Percentiles rank a stretch among this genome's conserved stretches.
These are phyloP conservation scores for Apiospora saccharicola DNA, from an alignment of 2,329 filamentous ascomycete species.

Conservation along the genomic window DNA sequence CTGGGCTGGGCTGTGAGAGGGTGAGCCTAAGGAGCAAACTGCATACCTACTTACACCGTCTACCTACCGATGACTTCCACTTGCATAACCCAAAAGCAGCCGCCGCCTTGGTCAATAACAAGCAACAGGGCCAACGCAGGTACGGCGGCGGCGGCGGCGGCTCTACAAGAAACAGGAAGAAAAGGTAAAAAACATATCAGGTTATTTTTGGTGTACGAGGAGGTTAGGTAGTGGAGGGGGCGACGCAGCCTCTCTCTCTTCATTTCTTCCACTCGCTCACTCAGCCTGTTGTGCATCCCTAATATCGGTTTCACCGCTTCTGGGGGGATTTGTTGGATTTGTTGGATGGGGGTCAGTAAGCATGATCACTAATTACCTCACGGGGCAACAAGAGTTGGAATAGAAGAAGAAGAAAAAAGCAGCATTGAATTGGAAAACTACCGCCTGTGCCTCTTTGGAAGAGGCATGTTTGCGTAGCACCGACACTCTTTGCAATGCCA, in stretches of 20 bases:
- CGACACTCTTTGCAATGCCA: background rate
- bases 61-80: background rate
- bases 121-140: background rate
- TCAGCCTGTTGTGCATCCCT: background rate
- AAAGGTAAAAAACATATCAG: background rate
- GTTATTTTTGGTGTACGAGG: background rate
- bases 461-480: constrained; percentile 3
- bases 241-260: background rate
- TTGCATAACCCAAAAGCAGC: background rate
- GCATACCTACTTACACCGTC: background rate
- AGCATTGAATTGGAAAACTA: background rate
- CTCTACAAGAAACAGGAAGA: background rate
- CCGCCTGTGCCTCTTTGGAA: background rate
- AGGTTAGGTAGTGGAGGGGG: background rate
- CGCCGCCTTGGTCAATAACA: background rate
- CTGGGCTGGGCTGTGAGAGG: background rate
- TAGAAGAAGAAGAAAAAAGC: background rate
- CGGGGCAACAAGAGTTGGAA: background rate
- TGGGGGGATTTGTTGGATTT: background rate
- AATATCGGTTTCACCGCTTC: background rate
- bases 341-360: background rate
- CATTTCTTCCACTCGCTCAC: too few species aligned
- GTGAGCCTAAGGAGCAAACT: background rate
- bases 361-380: constrained; percentile 8
- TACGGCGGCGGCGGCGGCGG: background rate